Percentiles rank a stretch among this genome's conserved stretches.
Conservation (phyloP, 2,329 filamentous ascomycete genomes). For the Exserohilum rostratum region DNA sequence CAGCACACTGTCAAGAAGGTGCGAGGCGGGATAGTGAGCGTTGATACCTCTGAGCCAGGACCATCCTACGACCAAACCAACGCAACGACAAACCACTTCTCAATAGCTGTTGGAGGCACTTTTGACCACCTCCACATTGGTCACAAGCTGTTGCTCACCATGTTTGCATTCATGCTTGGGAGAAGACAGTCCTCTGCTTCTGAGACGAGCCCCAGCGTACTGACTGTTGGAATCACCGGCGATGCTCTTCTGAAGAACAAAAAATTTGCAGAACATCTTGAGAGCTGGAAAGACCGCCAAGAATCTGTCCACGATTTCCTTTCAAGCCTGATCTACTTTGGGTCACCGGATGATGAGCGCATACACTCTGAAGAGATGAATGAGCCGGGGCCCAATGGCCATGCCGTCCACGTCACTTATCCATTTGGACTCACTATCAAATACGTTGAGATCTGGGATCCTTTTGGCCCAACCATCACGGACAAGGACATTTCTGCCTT, state of each 20-base stretch:
- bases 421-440: slow-evolving; percentile 70
- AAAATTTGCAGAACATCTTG: slow-evolving; percentile 79
- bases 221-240: slow-evolving; percentile 87
- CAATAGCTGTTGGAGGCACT: slow-evolving; percentile 85
- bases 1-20: slow-evolving; percentile 41
- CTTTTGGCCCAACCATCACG: slow-evolving; percentile 88
- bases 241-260: slow-evolving; percentile 88
- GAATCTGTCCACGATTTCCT: slow-evolving; percentile 74
- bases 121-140: slow-evolving; percentile 96
- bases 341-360: slow-evolving; percentile 54
- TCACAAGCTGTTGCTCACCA: slow-evolving; percentile 95
- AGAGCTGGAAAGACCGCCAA: slow-evolving; percentile 79
- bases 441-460: slow-evolving; percentile 84
- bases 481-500: slow-evolving; percentile 78
- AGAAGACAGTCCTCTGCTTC: slow-evolving; percentile 19
- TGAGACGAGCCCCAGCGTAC: slow-evolving; percentile 53
- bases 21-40: slow-evolving; percentile 43
- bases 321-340: slow-evolving; percentile 63
- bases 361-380: slow-evolving; percentile 54
- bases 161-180: slow-evolving; percentile 74
- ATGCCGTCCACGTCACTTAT: slow-evolving; percentile 63
- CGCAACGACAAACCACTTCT: slow-evolving; percentile 54
- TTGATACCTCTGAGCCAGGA: slow-evolving; percentile 14
- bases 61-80: slow-evolving; percentile 6
- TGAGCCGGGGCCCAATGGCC: slow-evolving; percentile 56